phyloP scores from a whole-genome alignment of 2,329 filamentous ascomycete genomes.

The Colletotrichum viniferum region DNA sequence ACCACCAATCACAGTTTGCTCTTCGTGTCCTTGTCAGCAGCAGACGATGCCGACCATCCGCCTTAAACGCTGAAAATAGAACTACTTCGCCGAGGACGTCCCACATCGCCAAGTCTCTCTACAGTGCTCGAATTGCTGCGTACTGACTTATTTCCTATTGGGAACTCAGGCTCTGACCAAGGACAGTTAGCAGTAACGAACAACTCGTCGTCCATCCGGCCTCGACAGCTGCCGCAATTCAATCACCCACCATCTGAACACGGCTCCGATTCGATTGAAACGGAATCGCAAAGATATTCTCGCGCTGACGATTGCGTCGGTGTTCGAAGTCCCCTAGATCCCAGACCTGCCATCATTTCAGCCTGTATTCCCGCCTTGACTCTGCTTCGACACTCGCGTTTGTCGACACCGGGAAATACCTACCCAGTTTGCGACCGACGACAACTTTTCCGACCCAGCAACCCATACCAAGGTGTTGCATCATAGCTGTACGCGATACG shows the following conservation, averaged over 20 bases:
- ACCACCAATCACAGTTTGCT: neutral
- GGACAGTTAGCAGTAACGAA: neutral
- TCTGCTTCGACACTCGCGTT: neutral
- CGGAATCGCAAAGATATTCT: neutral
- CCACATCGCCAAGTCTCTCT: neutral
- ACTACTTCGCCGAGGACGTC: neutral
- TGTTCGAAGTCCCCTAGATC: neutral
- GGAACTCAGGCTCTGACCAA: neutral
- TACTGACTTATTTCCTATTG: neutral
- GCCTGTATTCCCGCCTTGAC: neutral
- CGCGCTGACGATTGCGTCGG: neutral
- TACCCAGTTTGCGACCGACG: neutral
- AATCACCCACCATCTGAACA: neutral
- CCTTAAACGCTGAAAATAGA: slow-evolving; percentile 1
- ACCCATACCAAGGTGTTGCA: neutral
- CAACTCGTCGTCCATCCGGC: neutral
- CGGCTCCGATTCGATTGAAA: neutral
- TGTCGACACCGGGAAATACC: neutral
- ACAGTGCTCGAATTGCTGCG: neutral
- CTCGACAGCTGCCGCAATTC: neutral
- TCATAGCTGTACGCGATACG: neutral
- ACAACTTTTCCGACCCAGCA: neutral
- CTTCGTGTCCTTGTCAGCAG: neutral
- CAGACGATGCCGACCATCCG: neutral
- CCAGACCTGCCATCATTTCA: neutral